Evolutionary conservation across 352 stramenopile species (phyloP).

Genomic region (Phytophthora pluvialis): DNA sequence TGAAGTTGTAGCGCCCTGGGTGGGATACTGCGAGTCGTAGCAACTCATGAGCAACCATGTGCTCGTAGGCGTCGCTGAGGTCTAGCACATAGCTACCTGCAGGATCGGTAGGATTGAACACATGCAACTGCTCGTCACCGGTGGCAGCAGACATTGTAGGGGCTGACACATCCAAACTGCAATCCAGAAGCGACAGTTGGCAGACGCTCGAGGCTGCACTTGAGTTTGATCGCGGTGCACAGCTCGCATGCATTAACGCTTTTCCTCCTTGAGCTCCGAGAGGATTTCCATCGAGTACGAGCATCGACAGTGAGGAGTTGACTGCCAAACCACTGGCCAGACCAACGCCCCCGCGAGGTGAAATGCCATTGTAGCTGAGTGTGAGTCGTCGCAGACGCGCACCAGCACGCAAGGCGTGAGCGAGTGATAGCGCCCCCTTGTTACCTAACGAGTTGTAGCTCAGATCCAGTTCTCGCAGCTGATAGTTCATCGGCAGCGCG

Average conservation of each 20-base stretch:
- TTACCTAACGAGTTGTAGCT: slow-evolving; percentile 73
- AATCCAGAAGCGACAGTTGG: slow-evolving; percentile 62
- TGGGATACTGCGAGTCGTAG: slow-evolving; percentile 68
- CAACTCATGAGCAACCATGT: slow-evolving; percentile 76
- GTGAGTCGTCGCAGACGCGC: slow-evolving; percentile 49
- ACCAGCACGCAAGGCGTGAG: slow-evolving; percentile 61
- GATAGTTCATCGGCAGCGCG: slow-evolving; percentile 68
- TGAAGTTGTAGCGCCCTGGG: slow-evolving; percentile 50
- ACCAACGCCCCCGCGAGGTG: slow-evolving; percentile 54
- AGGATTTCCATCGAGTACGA: slow-evolving; percentile 67
- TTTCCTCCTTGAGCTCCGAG: slow-evolving; percentile 62
- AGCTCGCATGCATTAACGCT: slow-evolving; percentile 63
- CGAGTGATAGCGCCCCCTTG: slow-evolving; percentile 60
- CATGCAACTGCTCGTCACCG: slow-evolving; percentile 36
- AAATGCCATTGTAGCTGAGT: slow-evolving; percentile 75
- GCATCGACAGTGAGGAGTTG: slow-evolving; percentile 54
- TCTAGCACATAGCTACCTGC: slow-evolving; percentile 64
- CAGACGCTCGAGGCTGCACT: slow-evolving; percentile 32
- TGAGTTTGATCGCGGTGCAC: slow-evolving; percentile 24
- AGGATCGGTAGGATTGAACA: slow-evolving; percentile 70
- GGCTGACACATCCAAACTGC: slow-evolving; percentile 41
- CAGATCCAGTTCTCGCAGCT: slow-evolving; percentile 63
- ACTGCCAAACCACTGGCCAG: slow-evolving; percentile 58
- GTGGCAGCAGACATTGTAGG: slow-evolving; percentile 23
- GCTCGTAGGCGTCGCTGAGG: slow-evolving; percentile 74